Evolutionary conservation across 2,329 filamentous ascomycete species (phyloP).

Genomic region (Hypoxylon sp.): DNA sequence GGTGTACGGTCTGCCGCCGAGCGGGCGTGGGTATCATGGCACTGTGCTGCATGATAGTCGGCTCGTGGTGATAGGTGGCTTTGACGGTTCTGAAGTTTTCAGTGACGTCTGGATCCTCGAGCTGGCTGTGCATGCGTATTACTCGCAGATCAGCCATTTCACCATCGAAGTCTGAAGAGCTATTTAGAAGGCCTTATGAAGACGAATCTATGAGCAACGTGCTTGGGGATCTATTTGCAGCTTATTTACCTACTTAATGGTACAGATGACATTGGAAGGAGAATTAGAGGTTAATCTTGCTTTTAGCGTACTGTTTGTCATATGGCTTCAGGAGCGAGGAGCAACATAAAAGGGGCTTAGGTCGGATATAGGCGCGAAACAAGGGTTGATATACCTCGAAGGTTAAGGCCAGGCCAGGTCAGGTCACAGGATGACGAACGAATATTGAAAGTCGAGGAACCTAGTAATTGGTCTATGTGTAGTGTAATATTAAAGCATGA

Average conservation of each 20-base stretch:
- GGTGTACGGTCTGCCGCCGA: constrained; percentile 74
- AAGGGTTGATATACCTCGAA: constrained; percentile 24
- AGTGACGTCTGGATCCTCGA: constrained; percentile 77
- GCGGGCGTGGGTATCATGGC: constrained; percentile 76
- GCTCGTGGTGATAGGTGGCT: constrained; percentile 75
- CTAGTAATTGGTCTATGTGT: constrained; percentile 35
- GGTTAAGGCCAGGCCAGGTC: constrained; percentile 7
- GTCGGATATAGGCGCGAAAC: not conserved
- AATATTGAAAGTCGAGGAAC: constrained; percentile 7
- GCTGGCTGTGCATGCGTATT: constrained; percentile 78
- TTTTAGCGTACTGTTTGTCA: constrained; percentile 29
- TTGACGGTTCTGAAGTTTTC: constrained; percentile 78
- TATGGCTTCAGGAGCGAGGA: constrained; percentile 5
- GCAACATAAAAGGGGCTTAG: constrained; percentile 25
- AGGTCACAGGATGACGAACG: constrained; percentile 34
- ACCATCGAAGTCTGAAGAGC: constrained; percentile 72
- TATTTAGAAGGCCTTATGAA: not conserved
- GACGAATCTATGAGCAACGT: not conserved
- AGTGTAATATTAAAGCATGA: constrained; percentile 39
- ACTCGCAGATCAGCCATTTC: constrained; percentile 81
- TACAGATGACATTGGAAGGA: constrained; percentile 10
- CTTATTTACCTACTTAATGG: constrained; percentile 3
- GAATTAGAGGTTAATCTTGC: constrained; percentile 20
- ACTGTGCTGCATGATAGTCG: constrained; percentile 76
- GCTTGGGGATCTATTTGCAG: not conserved